Base-by-base conservation (phyloP, 2,329 filamentous ascomycete genomes). In the Fusarium pininemorale region DNA sequence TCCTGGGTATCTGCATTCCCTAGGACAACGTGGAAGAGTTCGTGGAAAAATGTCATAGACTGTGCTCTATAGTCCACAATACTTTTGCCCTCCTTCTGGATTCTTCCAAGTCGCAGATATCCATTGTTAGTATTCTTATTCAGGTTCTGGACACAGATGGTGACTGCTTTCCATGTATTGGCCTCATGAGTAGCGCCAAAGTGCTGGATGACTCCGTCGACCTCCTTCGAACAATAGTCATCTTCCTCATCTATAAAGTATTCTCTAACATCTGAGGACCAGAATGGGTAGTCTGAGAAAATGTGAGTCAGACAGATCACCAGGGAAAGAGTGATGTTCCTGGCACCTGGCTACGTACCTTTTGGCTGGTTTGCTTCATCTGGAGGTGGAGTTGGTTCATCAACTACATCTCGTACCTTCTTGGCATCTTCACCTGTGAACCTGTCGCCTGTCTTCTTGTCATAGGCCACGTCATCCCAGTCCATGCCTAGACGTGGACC, bases 41-140 rank as follows among this genome's bases (percentile, higher is more conserved):
- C 30, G 5, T 51, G 48, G 11, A 51, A 51, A 9, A 35, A 35
- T 15, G 48, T 51, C 48, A 51, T 35, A 3, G 30, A 51, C 30
- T 32, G 6, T 32, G 48, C 22, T 32, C 22, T n/a, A 15, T 32
- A 51, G 6, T 32, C 22, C 48, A 51, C 30, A 35, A 35, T 24
- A 24, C 48, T 51, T n/a, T 32, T 4, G 6, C 48, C 48, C 5
- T 24, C 48, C 1, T 12, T 51, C 3, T n/a, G n/a, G 7, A 51
- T 8, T 3, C 0, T 16, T 13, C 48, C 48, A n/a, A 51, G 48
- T 30, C 7, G 7, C 11, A 51, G 7, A 35, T 18, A 0, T 2
- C 28, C 44, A 1, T 4, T 47, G 7, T 28, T 47, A 10, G 44
- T 12, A 47, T 20, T 6, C 44, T 6, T 5, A 7, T 0, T 0